Evolutionary conservation across 495 filamentous ascomycete genomes (phyloP).

Genomic region (Penicillium nucicola): DNA sequence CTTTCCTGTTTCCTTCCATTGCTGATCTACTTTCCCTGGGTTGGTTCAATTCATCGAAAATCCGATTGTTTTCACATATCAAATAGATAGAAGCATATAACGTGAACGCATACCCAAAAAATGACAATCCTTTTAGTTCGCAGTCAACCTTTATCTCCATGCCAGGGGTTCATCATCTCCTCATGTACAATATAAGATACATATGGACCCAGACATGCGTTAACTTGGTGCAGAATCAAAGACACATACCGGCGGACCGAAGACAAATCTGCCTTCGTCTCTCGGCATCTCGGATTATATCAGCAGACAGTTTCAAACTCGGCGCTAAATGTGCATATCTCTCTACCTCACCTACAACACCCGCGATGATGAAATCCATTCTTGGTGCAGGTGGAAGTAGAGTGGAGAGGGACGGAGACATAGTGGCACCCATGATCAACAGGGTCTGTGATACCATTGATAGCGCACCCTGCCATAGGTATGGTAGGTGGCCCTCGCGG

Average conservation of each 20-base stretch:
- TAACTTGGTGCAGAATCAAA: not conserved
- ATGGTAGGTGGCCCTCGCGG: slow-evolving; percentile 82
- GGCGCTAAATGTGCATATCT: slow-evolving; percentile 71
- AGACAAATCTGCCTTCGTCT: slow-evolving; percentile 52
- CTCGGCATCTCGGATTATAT: slow-evolving; percentile 78
- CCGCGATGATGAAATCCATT: slow-evolving; percentile 71
- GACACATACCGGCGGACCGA: slow-evolving; percentile 13
- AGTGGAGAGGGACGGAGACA: slow-evolving; percentile 68
- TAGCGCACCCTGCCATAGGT: slow-evolving; percentile 80
- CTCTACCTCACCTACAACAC: slow-evolving; percentile 70
- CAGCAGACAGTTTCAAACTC: slow-evolving; percentile 66
- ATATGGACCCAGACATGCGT: too few species aligned
- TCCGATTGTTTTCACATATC: too few species aligned
- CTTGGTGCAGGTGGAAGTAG: slow-evolving; percentile 61
- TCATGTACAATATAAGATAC: not conserved
- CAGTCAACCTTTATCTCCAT: too few species aligned
- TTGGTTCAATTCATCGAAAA: too few species aligned
- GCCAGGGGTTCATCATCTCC: too few species aligned
- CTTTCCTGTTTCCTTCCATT: not conserved
- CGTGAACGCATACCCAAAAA: not conserved
- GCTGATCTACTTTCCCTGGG: not conserved
- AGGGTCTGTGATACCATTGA: slow-evolving; percentile 79
- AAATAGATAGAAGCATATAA: not conserved
- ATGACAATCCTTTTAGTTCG: not conserved
- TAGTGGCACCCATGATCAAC: slow-evolving; percentile 78